Conservation (phyloP, 495 filamentous ascomycete species). For the Elasticomyces elasticus region DNA sequence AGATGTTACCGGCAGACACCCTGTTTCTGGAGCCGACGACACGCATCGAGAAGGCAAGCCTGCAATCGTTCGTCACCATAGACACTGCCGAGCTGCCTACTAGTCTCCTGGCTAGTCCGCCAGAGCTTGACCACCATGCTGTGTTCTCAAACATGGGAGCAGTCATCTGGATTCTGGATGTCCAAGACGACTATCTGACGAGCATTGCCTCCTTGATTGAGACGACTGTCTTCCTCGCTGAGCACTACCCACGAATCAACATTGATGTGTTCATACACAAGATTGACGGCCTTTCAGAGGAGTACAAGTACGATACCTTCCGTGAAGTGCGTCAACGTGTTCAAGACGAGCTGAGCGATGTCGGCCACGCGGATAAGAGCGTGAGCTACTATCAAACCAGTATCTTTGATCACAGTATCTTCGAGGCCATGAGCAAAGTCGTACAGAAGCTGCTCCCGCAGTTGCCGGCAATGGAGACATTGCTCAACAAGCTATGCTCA, state of each 20-base stretch:
- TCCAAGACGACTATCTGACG: slow-evolving; percentile 92
- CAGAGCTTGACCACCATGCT: slow-evolving; percentile 74
- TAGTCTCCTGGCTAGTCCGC: slow-evolving; percentile 81
- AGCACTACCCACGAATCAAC: slow-evolving; percentile 81
- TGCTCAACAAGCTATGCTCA: slow-evolving; percentile 79
- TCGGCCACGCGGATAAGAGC: slow-evolving; percentile 81
- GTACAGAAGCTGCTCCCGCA: slow-evolving; percentile 95
- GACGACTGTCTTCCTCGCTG: slow-evolving; percentile 77
- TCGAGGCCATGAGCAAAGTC: slow-evolving; percentile 95
- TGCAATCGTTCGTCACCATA: slow-evolving; percentile 97
- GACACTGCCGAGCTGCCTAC: slow-evolving; percentile 97
- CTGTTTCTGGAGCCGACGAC: slow-evolving; percentile 91
- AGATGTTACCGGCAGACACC: slow-evolving; percentile 89
- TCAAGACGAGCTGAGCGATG: slow-evolving; percentile 87
- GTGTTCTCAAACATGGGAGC: slow-evolving; percentile 91
- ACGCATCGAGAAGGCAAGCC: slow-evolving; percentile 80
- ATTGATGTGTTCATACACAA: slow-evolving; percentile 98
- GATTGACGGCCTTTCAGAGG: slow-evolving; percentile 86
- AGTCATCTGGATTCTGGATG: slow-evolving; percentile 96
- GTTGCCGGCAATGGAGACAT: slow-evolving; percentile 77
- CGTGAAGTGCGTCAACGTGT: slow-evolving; percentile 94
- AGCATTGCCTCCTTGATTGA: slow-evolving; percentile 74
- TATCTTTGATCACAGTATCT: slow-evolving; percentile 96
- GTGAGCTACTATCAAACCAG: slow-evolving; percentile 89
- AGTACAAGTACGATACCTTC: slow-evolving; percentile 87